Evolutionary conservation across 2,329 filamentous ascomycete species (phyloP), one percentile per base, ranked within the genome.

Genomic region (Beauveria asiatica): DNA sequence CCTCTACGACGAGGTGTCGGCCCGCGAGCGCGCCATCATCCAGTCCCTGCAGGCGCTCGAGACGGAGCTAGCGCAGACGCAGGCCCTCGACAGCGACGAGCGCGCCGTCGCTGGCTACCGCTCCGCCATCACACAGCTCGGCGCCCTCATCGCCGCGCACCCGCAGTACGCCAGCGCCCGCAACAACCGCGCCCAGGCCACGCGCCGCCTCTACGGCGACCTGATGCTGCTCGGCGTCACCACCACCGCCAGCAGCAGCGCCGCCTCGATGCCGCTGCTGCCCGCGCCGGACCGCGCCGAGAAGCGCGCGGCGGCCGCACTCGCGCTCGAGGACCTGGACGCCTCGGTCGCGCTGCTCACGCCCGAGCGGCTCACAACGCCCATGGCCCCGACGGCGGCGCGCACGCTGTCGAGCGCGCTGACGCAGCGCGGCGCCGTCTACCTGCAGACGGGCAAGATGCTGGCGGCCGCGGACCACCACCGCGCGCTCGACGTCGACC

Each of bases 171-270:
- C 88, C 23, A 89, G 86, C 64, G 87, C 85, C 6, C 81, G 84
- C 61, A 88, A 91, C 70, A 92, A 93, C 72, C 80, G 88, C 54
- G 89, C 86, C 3, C 89, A 92, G 70, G 79, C 86, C 9, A 66
- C 81, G 33, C 76, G 87, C 23, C 76, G 86, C 52, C 72, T 85
- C 60, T 84, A 87, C 63, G 86, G 85, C 11, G 85, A 88, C 67
- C 73, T 76, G 2, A 76, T 85, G 68, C 72, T 87, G 23, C 70
- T 84, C 41, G 66, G 70, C 25, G 69, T 73, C 25, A 73, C 72
- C 16, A 70, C 71, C 46, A 70, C 71, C 50, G 25, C 25, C 25
- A 27, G 25, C 25, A 68, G 69, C 0, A 70, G 71, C 46, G 72
- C 68, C 54, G 67, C 73, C 7, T 74, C 25, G 13, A 17, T 70